phyloP scores from a whole-genome alignment of 129 eudicot genomes.

The Helichrysum umbraculigerum region DNA sequence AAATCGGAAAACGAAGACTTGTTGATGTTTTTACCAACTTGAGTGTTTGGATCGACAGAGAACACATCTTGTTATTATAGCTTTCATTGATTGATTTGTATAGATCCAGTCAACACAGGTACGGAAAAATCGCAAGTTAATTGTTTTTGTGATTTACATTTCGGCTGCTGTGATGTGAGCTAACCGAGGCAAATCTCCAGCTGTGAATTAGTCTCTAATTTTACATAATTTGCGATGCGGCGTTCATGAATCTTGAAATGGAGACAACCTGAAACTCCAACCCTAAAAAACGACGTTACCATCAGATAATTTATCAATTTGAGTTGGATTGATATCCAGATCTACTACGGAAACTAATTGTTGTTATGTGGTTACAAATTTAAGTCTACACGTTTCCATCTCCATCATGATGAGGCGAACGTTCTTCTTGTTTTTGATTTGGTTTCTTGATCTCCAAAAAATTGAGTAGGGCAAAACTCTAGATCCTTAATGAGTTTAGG shows the following conservation, averaged over 20 bases:
- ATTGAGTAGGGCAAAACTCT: conserved; percentile 2
- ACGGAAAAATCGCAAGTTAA: conserved; percentile 15
- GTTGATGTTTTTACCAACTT: background rate
- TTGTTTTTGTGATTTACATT: conserved; percentile 7
- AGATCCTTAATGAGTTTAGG: background rate
- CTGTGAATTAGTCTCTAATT: background rate
- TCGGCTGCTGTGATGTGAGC: conserved; percentile 13
- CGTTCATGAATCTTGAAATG: background rate
- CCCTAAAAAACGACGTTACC: too few species aligned
- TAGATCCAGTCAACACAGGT: conserved; percentile 13
- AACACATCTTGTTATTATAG: conserved; percentile 9
- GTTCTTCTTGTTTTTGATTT: background rate
- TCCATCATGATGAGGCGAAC: conserved; percentile 1
- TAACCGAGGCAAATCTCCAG: conserved; percentile 16
- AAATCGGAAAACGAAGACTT: background rate
- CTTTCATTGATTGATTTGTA: conserved; percentile 4
- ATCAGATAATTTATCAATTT: too few species aligned
- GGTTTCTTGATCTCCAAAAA: background rate
- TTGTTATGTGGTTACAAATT: background rate
- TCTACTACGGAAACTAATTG: background rate
- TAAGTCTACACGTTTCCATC: background rate
- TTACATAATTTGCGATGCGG: conserved; percentile 9
- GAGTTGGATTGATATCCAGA: background rate
- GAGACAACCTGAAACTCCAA: background rate
- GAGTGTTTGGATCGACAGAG: conserved; percentile 18